These are phyloP conservation scores for Choiromyces venosus DNA, from an alignment of 495 filamentous ascomycete genomes.

Conservation along the genomic window DNA sequence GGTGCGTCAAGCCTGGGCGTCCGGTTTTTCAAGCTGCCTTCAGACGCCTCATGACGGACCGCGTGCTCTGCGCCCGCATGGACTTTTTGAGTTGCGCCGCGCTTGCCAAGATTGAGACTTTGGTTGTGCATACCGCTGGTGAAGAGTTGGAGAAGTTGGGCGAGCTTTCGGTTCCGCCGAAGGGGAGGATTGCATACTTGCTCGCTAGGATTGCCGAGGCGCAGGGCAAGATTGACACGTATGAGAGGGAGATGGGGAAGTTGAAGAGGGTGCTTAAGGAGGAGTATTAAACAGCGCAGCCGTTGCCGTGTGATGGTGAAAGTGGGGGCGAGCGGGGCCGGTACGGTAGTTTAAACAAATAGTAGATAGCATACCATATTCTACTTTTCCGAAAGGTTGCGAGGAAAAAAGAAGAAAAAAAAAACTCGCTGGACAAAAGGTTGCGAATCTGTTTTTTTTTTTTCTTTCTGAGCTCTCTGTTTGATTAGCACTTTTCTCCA, in stretches of 20 bases:
- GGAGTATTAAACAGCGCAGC: too few relatives aligned
- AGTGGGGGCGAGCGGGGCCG: background rate
- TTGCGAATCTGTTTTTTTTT: too few relatives aligned
- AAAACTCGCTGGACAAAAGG: too few relatives aligned
- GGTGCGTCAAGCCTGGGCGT: slow-evolving; percentile 68
- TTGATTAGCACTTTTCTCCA: too few relatives aligned
- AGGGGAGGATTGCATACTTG: slow-evolving; percentile 61
- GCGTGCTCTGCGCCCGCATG: slow-evolving; percentile 64
- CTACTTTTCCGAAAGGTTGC: too few relatives aligned
- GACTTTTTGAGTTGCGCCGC: slow-evolving; percentile 65
- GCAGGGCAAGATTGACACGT: slow-evolving; percentile 69
- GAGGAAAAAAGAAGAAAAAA: too few relatives aligned
- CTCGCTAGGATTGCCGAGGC: slow-evolving; percentile 62
- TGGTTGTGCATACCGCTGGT: slow-evolving; percentile 71
- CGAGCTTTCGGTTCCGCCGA: slow-evolving; percentile 61
- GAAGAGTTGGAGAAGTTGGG: slow-evolving; percentile 65
- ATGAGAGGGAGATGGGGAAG: slow-evolving; percentile 63
- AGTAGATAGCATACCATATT: too few relatives aligned
- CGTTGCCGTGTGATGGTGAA: too few relatives aligned
- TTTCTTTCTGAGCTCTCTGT: too few relatives aligned
- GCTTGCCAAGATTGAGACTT: slow-evolving; percentile 64
- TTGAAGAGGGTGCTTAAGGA: slow-evolving; percentile 57
- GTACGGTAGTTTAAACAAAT: too few relatives aligned
- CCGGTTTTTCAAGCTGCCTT: slow-evolving; percentile 88
- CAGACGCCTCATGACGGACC: slow-evolving; percentile 60